Percentiles rank a stretch among this genome's conserved stretches.
Evolutionary conservation across 495 filamentous ascomycete genomes (phyloP).

Genomic region (Podospora sp.): DNA sequence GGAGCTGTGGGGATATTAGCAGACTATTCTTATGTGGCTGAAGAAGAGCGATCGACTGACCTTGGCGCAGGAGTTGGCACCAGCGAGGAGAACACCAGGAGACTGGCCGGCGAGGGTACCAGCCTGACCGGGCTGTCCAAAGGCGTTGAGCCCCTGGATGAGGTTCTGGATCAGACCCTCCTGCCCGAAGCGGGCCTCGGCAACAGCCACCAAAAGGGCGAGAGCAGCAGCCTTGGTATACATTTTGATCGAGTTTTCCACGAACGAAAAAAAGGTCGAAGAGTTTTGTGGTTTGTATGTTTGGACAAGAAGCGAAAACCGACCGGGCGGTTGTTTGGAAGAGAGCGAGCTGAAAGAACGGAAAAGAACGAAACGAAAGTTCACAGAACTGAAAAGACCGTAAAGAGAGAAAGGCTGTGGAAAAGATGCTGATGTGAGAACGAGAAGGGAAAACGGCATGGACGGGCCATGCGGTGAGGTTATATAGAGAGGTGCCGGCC

Average conservation of each 20-base stretch:
- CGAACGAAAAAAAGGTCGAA: constrained; percentile 28
- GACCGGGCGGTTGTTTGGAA: constrained; percentile 43
- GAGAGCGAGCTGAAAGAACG: constrained; percentile 43
- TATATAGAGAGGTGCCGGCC: constrained; percentile 32
- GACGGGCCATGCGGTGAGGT: constrained; percentile 20
- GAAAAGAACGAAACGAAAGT: constrained; percentile 47
- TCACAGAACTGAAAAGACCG: constrained; percentile 52
- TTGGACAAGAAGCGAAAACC: constrained; percentile 40
- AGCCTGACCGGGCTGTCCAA: constrained; percentile 55
- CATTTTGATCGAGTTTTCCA: constrained; percentile 43
- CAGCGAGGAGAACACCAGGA: constrained; percentile 58
- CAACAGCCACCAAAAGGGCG: constrained; percentile 48
- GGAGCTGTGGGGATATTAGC: constrained; percentile 45
- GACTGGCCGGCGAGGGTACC: constrained; percentile 56
- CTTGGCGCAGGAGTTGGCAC: constrained; percentile 61
- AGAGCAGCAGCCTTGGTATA: constrained; percentile 46
- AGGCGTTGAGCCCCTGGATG: constrained; percentile 48
- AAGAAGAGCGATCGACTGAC: constrained; percentile 25
- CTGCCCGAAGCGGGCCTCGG: constrained; percentile 59
- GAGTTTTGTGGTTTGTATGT: constrained; percentile 17
- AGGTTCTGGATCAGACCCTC: constrained; percentile 50
- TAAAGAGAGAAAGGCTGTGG: constrained; percentile 27
- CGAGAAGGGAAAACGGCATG: constrained; percentile 38
- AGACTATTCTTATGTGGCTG: background rate
- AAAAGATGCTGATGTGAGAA: constrained; percentile 38